Base-by-base conservation (phyloP, 164 flowering plant species). In the Magnolia kwangsiensis region DNA sequence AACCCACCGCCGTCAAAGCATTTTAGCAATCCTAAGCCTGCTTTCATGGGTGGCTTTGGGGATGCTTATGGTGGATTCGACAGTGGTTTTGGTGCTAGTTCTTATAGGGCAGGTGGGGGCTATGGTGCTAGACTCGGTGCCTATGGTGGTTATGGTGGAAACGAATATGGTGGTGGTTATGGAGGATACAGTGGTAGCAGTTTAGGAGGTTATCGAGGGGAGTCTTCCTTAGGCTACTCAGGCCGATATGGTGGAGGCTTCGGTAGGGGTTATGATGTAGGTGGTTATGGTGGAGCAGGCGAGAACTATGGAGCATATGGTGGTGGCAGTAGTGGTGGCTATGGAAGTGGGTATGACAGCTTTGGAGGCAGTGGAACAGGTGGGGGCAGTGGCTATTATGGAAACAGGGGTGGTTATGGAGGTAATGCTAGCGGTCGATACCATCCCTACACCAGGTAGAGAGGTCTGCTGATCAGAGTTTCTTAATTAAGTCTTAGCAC, bases 371-470 rank as follows among this genome's bases (percentile, higher is more conserved):
- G 86, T 49, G 78, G 83, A 75, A 88, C 85, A 58, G 70, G 86
- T 49, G 78, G 83, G 77, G 88, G 86, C 61, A 21, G 74, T 18
- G 80, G 87, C 78, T 78, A 85, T 61, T 88, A 86, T 75, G 92
- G 90, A 37, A 82, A 84, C 77, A 84, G 91, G 78, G 86, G 90
- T 7, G 87, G 87, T 45, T 85, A 86, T 80, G 87, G 89, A 68
- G 88, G 89, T 50, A 77, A 79, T 49, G 74, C 72, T 6, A 82
- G 74, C 77, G 77, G 90, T 69, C 84, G 95, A 13, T 88, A 89
- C 72, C 95, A 91, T 85, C 95, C 92, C 50, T 89, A 91, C 76
- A 84, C 85, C 50, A 86, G 93, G 81, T 89, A 88, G 84, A 74
- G 24, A n/a, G 73, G 24, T 20, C 59, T 31, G 6, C 10, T 72